Percentiles rank a stretch among this genome's conserved stretches.
Evolutionary conservation across 2,329 filamentous ascomycete species (phyloP).

Genomic region (Colletotrichum lentis): DNA sequence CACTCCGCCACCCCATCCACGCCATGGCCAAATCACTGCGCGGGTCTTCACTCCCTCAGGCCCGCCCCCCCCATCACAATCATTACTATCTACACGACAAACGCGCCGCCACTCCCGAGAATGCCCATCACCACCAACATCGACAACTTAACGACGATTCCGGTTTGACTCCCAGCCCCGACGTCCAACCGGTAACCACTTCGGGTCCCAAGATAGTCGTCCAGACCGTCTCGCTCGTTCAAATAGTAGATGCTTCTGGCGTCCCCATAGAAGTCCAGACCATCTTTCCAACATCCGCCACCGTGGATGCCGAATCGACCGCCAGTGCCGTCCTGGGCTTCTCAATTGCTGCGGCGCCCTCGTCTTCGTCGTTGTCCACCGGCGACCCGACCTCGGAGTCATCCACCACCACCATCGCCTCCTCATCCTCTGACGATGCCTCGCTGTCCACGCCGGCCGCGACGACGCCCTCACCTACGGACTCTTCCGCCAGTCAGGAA

Average conservation of each 20-base stretch:
- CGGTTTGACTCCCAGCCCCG: slow-evolving; percentile 32
- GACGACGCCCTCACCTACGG: slow-evolving; percentile 42
- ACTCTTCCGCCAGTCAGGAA: slow-evolving; percentile 35
- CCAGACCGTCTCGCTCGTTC: slow-evolving; percentile 64
- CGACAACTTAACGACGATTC: slow-evolving; percentile 44
- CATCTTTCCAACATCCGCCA: slow-evolving; percentile 50
- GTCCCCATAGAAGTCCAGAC: slow-evolving; percentile 56
- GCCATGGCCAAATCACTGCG: slow-evolving; percentile 56
- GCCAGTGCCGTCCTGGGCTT: slow-evolving; percentile 25
- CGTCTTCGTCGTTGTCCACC: slow-evolving; percentile 9
- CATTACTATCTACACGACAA: slow-evolving; percentile 46
- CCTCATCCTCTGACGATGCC: slow-evolving; percentile 4
- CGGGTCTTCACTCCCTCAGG: slow-evolving; percentile 61
- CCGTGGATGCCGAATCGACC: slow-evolving; percentile 45
- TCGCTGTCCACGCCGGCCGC: slow-evolving; percentile 31
- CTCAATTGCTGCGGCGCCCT: slow-evolving; percentile 16
- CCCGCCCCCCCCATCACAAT: slow-evolving; percentile 48
- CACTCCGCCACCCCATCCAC: slow-evolving; percentile 47
- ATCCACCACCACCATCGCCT: slow-evolving; percentile 8
- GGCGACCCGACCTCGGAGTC: slow-evolving; percentile 16
- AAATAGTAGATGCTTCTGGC: slow-evolving; percentile 60
- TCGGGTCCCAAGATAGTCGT: slow-evolving; percentile 53
- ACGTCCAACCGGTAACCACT: slow-evolving; percentile 35
- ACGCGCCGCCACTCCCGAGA: slow-evolving; percentile 42
- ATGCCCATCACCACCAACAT: slow-evolving; percentile 41